Percentiles rank a stretch among this genome's conserved stretches.
Evolutionary conservation across 495 filamentous ascomycete species (phyloP).

Genomic region (Tuber brumale): DNA sequence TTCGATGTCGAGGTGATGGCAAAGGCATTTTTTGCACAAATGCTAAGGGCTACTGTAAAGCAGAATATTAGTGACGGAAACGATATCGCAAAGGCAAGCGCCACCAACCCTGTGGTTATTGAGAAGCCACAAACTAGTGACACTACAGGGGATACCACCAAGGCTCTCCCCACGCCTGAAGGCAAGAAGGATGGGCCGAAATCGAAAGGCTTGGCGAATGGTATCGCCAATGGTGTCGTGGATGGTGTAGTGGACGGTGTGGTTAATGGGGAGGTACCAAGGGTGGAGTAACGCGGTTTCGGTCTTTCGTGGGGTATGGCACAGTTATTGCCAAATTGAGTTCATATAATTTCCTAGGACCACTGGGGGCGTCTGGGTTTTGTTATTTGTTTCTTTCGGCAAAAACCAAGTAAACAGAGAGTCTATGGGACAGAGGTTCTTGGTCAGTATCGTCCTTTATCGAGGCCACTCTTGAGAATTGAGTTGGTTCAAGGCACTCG

Average conservation of each 20-base stretch:
- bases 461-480: background rate
- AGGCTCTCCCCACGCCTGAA: background rate
- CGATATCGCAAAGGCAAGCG: background rate
- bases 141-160: background rate
- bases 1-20: slow-evolving; percentile 13
- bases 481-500: background rate
- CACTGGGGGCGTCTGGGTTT: background rate
- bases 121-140: background rate
- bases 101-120: background rate
- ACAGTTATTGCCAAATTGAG: background rate
- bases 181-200: background rate
- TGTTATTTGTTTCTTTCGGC: background rate
- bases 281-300: background rate
- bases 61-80: background rate
- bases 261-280: background rate
- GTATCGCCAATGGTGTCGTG: background rate
- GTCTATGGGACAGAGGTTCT: background rate
- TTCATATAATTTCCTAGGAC: background rate
- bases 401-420: background rate
- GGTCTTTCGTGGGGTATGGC: background rate
- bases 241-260: background rate
- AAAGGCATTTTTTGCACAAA: slow-evolving; percentile 6
- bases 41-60: background rate
- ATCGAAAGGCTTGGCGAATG: background rate
- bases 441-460: background rate